Conservation (phyloP, 2,329 filamentous ascomycete genomes). For the Trichoderma sp. region DNA sequence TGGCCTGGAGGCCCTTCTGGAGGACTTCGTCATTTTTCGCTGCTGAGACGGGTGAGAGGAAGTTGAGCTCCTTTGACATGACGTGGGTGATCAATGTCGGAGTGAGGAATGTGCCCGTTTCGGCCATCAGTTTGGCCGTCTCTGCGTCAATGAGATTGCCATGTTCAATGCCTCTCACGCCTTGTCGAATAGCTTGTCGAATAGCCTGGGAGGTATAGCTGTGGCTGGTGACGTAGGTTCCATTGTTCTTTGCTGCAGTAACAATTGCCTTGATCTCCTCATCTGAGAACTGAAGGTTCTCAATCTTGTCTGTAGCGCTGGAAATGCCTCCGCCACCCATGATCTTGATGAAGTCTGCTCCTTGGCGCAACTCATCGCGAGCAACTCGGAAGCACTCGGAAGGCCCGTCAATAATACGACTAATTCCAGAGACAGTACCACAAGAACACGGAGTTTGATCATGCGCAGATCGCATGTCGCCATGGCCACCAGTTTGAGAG, state of each 20-base stretch:
- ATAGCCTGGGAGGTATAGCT: conserved; percentile 55
- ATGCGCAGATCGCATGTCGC: conserved; percentile 46
- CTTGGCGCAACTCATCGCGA: conserved; percentile 52
- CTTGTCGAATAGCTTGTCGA: conserved; percentile 51
- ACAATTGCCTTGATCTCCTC: conserved; percentile 54
- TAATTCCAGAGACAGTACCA: conserved; percentile 35
- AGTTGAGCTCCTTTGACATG: conserved; percentile 40
- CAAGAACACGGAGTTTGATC: conserved; percentile 42
- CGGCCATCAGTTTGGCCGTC: conserved; percentile 48
- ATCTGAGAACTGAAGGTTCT: conserved; percentile 53
- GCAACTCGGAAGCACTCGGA: conserved; percentile 50
- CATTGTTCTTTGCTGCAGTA: conserved; percentile 45
- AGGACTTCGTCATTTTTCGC: conserved; percentile 50
- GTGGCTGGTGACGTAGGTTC: conserved; percentile 55
- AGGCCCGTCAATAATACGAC: conserved; percentile 51
- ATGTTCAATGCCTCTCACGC: conserved; percentile 51
- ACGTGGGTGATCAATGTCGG: conserved; percentile 51
- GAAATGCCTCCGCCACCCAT: conserved; percentile 57
- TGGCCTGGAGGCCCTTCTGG: conserved; percentile 41
- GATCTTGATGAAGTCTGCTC: conserved; percentile 61
- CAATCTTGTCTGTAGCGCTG: conserved; percentile 51
- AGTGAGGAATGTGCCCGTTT: conserved; percentile 47
- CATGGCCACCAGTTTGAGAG: conserved; percentile 57
- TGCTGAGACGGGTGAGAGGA: conserved; percentile 41
- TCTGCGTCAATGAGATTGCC: conserved; percentile 40